phyloP scores from a whole-genome alignment of 371 early-diverging fungal genomes.

The Lichtheimia ramosa region DNA sequence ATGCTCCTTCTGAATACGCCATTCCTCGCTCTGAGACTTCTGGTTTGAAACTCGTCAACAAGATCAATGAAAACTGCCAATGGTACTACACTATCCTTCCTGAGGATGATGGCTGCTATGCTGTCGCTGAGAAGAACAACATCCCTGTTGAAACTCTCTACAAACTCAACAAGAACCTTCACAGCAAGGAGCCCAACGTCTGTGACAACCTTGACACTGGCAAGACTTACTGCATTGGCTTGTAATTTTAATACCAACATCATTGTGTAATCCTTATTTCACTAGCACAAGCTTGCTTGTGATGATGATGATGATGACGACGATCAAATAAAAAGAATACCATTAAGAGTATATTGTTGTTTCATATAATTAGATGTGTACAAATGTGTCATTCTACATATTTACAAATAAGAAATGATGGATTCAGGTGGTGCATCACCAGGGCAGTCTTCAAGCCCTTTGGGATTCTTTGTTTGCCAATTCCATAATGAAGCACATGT shows the following conservation, averaged over 20 bases:
- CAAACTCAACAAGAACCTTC: constrained; percentile 19
- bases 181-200: constrained; percentile 18
- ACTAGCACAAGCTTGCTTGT: too few relatives aligned
- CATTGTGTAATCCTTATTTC: too few relatives aligned
- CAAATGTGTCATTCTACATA: not conserved
- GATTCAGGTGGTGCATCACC: constrained; percentile 41
- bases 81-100: constrained; percentile 19
- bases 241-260: constrained; percentile 9
- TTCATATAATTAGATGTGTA: constrained; percentile 1
- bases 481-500: constrained; percentile 86
- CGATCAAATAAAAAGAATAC: too few relatives aligned
- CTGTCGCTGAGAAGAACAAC: constrained; percentile 17
- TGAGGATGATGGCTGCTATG: constrained; percentile 13
- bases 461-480: constrained; percentile 77
- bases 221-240: constrained; percentile 29
- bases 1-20: constrained; percentile 3
- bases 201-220: constrained; percentile 31
- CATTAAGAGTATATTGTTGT: not conserved
- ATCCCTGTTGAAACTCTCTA: constrained; percentile 15
- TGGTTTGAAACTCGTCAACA: constrained; percentile 13
- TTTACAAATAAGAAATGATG: constrained; percentile 26
- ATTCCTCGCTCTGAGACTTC: constrained; percentile 5
- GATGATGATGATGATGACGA: too few relatives aligned
- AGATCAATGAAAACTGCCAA: constrained; percentile 15
- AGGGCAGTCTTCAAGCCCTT: constrained; percentile 55